Base-by-base conservation (phyloP, 108 stramenopile genomes). In the Schizochytrium sp. region DNA sequence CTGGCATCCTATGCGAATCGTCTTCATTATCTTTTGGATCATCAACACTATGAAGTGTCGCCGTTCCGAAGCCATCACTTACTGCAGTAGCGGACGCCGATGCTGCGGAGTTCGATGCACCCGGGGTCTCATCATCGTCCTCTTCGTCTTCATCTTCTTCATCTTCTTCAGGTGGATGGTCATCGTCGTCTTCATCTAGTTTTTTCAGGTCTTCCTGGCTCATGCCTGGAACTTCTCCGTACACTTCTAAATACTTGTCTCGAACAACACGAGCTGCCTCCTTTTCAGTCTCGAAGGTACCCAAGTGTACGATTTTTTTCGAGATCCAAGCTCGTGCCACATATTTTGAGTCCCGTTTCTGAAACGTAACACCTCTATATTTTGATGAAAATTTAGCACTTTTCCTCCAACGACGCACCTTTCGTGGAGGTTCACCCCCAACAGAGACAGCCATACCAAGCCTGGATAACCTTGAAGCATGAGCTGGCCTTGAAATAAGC, bases 331-430 rank as follows among this genome's bases (percentile, higher is more conserved):
- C 64, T 44, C 64, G 64, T 10, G 64, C 64, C 12, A 69, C 64
- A 2, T 69, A 69, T 15, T 69, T 69, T 13, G 64, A 69, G 64
- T 69, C 64, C 5, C 64, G 12, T 15, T 69, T 69, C 15, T 69
- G 64, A 2, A 69, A 69, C 42, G 64, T 69, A 44, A 69, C 64
- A 44, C 64, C 64, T 69, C 64, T 69, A 3, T 69, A 69, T 15
- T 69, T 69, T 69, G 64, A 69, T 7, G 64, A 69, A 69, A 69
- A 69, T 15, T 69, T 69, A 2, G 64, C 64, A 44, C 64, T 69
- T 44, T 69, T 69, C 5, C 64, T 38, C 64, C 64, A 69, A 7
- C 64, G 64, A 44, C 64, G 64, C 64, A 69, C 64, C 64, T 69
- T 69, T 8, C 64, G 64, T 7, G 64, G 64, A 38, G 64, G 64